Base-by-base conservation (phyloP, 2,329 filamentous ascomycete genomes). In the Ophiocordyceps camponoti-saundersi region DNA sequence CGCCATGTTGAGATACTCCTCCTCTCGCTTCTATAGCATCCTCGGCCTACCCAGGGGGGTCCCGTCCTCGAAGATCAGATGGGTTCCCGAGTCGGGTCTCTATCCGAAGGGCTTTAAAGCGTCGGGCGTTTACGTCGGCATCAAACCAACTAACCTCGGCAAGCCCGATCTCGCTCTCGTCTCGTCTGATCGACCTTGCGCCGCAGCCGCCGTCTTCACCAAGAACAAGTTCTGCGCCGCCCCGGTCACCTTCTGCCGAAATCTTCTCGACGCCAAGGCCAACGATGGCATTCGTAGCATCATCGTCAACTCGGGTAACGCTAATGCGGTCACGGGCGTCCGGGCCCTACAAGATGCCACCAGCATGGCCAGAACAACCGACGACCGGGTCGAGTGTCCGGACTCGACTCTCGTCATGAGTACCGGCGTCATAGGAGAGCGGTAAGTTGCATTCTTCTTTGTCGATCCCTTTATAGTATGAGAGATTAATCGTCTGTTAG, bases 221-320 rank as follows among this genome's bases (percentile, higher is more conserved):
- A 93, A 88, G 65, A 98, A 98, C 70, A 89, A 90, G 64, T 98
- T 98, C 68, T 89, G 95, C 65, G 92, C 92, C 18, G 92, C 92
- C 12, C 92, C 92, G 6, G 90, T 98, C 42, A 87, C 85, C 29
- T 84, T 94, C 50, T 90, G 84, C 63, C 74, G 80, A 52, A 72
- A 82, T 48, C 77, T 89, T 50, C 67, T 95, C 34, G 71, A 79
- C 60, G 71, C 70, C 53, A 77, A 78, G 54, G 68, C 72, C 44
- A 84, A 86, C 49, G 63, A 73, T 13, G 85, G 83, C 1, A 74
- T 96, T 48, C 75, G 82, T 50, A 84, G 84, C 46, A 80, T 98
- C 23, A 76, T 98, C 47, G 80, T 95, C 65, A 98, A 98, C 65
- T 93, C 89, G 13, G 92, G 92, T 48, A 95, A 90, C 58, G 92